Percentiles rank a stretch among this genome's conserved stretches.
phyloP scores from a whole-genome alignment of 352 stramenopile genomes.

The Globisporangium iwayamae region DNA sequence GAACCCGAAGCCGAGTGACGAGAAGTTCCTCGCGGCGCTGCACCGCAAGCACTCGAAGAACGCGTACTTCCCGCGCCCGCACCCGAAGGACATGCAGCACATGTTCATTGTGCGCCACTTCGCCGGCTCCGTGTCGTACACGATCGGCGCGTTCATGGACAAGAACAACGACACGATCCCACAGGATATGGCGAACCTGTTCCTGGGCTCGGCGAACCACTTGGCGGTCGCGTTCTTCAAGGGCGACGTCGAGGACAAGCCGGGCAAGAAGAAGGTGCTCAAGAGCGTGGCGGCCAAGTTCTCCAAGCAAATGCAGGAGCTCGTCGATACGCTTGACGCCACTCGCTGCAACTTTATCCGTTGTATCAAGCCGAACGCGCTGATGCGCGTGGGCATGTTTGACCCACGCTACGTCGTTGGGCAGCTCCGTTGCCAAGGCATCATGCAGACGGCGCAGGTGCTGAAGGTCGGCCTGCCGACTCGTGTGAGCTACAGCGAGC shows the following conservation, averaged over 20 bases:
- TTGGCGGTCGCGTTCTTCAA: conserved; percentile 69
- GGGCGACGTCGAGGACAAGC: conserved; percentile 46
- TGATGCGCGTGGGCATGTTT: conserved; percentile 72
- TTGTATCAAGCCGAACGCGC: conserved; percentile 86
- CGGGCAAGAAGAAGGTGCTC: conserved; percentile 81
- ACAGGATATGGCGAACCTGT: conserved; percentile 79
- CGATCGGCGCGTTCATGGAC: conserved; percentile 87
- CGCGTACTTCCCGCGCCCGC: conserved; percentile 78
- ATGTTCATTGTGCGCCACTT: conserved; percentile 91
- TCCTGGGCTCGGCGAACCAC: conserved; percentile 62
- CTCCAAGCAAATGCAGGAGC: conserved; percentile 73
- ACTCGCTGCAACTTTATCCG: conserved; percentile 88
- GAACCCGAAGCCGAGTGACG: conserved; percentile 88
- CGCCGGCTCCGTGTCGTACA: conserved; percentile 87
- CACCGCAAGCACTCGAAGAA: conserved; percentile 86
- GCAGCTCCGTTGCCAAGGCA: conserved; percentile 82
- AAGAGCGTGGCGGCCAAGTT: conserved; percentile 67
- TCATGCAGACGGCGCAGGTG: conserved; percentile 87
- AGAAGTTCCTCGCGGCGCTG: conserved; percentile 81
- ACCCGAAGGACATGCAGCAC: conserved; percentile 87
- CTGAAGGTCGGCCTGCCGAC: conserved; percentile 84
- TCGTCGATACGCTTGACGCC: conserved; percentile 72
- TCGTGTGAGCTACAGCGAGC: conserved; percentile 70
- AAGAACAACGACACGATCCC: conserved; percentile 91
- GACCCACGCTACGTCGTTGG: conserved; percentile 77